Conservation (phyloP, 2,329 filamentous ascomycete genomes). For the Fusarium sp. region DNA sequence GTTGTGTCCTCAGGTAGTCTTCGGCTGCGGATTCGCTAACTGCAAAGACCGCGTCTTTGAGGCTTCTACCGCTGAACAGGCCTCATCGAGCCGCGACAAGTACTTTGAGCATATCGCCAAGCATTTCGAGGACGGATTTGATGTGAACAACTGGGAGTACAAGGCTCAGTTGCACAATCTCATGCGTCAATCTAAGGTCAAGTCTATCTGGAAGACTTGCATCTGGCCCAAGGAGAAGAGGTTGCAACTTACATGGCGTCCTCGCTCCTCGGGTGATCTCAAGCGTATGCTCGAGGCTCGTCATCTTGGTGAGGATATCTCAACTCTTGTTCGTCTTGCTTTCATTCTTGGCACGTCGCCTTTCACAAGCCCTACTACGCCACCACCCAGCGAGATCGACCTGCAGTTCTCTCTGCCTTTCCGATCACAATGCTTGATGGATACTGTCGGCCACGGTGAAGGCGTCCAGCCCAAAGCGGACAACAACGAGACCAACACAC, state of each 20-base stretch:
- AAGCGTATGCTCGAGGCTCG: slow-evolving; percentile 63
- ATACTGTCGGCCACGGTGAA: slow-evolving; percentile 52
- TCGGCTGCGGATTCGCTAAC: slow-evolving; percentile 60
- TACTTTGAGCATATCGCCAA: slow-evolving; percentile 65
- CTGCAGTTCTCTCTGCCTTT: slow-evolving; percentile 58
- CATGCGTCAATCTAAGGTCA: slow-evolving; percentile 61
- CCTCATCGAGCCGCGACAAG: slow-evolving; percentile 57
- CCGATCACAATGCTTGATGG: slow-evolving; percentile 56
- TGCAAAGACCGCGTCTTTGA: slow-evolving; percentile 63
- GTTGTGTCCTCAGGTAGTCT: slow-evolving; percentile 61
- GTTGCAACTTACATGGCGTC: slow-evolving; percentile 58
- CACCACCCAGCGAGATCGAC: slow-evolving; percentile 58
- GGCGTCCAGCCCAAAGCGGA: slow-evolving; percentile 49
- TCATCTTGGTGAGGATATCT: slow-evolving; percentile 60
- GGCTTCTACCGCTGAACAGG: slow-evolving; percentile 56
- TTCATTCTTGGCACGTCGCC: slow-evolving; percentile 62
- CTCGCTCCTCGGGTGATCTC: slow-evolving; percentile 60
- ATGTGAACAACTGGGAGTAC: slow-evolving; percentile 62
- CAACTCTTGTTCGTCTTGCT: slow-evolving; percentile 60
- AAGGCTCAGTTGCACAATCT: slow-evolving; percentile 62
- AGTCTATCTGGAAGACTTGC: slow-evolving; percentile 62
- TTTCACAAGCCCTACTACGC: slow-evolving; percentile 55
- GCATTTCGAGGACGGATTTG: slow-evolving; percentile 62
- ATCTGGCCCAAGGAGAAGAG: slow-evolving; percentile 63
- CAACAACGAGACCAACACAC: slow-evolving; percentile 44